Conservation (phyloP, 495 filamentous ascomycete genomes). For the Penicillium pulvis region DNA sequence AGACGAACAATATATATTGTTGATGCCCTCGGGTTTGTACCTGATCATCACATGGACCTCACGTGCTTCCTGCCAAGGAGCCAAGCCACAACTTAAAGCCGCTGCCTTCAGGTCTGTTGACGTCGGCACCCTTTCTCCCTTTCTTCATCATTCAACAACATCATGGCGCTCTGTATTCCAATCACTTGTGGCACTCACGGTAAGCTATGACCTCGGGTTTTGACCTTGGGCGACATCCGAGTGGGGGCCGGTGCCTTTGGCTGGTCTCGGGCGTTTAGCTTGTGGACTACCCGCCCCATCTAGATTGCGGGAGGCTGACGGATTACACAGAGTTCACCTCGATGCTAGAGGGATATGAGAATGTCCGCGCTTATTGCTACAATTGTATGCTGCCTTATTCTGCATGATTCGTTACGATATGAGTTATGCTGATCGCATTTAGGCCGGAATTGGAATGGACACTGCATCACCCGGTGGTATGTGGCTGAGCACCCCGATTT, state of each 20-base stretch:
- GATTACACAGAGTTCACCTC: slow-evolving; percentile 49
- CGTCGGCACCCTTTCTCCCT: neutral
- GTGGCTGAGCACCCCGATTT: slow-evolving; percentile 14
- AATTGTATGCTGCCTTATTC: slow-evolving; percentile 46
- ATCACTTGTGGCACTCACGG: slow-evolving; percentile 55
- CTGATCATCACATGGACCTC: slow-evolving; percentile 24
- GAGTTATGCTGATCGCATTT: slow-evolving; percentile 1
- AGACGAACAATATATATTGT: neutral
- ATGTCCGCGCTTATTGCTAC: slow-evolving; percentile 56
- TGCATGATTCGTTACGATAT: neutral
- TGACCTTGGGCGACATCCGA: neutral
- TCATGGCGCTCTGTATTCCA: slow-evolving; percentile 55
- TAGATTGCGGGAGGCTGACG: slow-evolving; percentile 12
- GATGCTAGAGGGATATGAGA: slow-evolving; percentile 55
- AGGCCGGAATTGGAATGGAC: slow-evolving; percentile 56
- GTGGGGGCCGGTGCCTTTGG: slow-evolving; percentile 15
- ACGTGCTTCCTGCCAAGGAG: slow-evolving; percentile 28
- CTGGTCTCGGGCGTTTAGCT: slow-evolving; percentile 20
- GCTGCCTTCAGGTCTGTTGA: slow-evolving; percentile 23
- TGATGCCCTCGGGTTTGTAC: neutral
- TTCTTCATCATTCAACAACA: slow-evolving; percentile 5
- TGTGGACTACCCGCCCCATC: slow-evolving; percentile 9
- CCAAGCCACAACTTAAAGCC: slow-evolving; percentile 34
- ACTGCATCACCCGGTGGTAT: slow-evolving; percentile 55
- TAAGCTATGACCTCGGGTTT: slow-evolving; percentile 22